phyloP scores from a whole-genome alignment of 805 yeast species.

The Kluyveromyces aestuarii region DNA sequence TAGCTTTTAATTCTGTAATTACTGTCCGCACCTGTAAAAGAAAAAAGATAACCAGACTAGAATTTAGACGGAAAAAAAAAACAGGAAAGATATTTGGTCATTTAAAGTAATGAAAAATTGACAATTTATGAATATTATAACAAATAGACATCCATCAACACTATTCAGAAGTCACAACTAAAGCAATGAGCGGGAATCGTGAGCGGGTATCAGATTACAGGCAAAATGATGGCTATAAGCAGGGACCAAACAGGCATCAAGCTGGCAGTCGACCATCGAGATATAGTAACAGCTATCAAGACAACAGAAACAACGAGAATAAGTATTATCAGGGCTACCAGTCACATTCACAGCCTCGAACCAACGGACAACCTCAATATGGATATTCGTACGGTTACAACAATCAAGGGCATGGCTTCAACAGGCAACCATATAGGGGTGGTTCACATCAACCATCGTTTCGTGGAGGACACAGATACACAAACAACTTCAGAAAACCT shows the following conservation, averaged over 20 bases:
- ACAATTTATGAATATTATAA: too few relatives aligned
- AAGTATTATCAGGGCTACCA: neutral
- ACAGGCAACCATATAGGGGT: neutral
- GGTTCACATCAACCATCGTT: conserved; percentile 1
- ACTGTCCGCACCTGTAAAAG: too few relatives aligned
- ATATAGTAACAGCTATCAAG: neutral
- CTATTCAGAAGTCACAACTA: too few relatives aligned
- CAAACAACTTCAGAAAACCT: neutral
- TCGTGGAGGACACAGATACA: neutral
- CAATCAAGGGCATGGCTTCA: neutral
- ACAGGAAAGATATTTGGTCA: neutral
- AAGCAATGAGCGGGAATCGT: neutral
- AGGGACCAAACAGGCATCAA: neutral
- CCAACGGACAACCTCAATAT: neutral
- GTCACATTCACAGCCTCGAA: neutral
- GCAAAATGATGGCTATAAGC: neutral
- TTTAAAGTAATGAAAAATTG: neutral
- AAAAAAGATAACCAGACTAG: neutral
- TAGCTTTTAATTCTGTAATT: too few relatives aligned
- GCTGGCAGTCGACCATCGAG: neutral
- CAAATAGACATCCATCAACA: too few relatives aligned
- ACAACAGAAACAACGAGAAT: neutral
- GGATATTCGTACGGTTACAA: neutral
- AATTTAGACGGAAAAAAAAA: neutral
- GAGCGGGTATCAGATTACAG: neutral